phyloP scores from a whole-genome alignment of 306 rosid species.

The Citrullus amarus region DNA sequence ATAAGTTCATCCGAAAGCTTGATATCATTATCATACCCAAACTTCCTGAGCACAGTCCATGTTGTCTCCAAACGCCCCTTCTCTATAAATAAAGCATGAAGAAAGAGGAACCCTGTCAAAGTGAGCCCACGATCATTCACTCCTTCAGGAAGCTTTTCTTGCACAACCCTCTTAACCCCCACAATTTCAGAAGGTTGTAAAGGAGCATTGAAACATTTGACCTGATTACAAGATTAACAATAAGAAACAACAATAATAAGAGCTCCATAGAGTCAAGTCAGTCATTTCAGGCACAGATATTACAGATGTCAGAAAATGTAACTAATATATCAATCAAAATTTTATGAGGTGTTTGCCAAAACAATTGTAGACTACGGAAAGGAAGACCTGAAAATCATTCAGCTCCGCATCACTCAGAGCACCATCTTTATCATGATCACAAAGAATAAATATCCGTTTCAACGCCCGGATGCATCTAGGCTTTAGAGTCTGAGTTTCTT shows the following conservation, averaged over 20 bases:
- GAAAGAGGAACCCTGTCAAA: slow-evolving; percentile 91
- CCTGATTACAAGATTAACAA: slow-evolving; percentile 34
- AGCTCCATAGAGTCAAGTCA: neutral
- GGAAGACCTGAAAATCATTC: slow-evolving; percentile 46
- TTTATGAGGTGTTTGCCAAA: neutral
- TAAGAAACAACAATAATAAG: neutral
- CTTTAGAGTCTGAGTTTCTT: slow-evolving; percentile 88
- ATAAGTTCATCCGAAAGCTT: slow-evolving; percentile 71
- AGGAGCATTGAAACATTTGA: slow-evolving; percentile 96
- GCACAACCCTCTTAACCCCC: slow-evolving; percentile 85
- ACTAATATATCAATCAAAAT: neutral
- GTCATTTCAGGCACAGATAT: neutral
- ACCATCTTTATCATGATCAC: slow-evolving; percentile 92
- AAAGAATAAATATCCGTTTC: slow-evolving; percentile 87
- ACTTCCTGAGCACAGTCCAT: slow-evolving; percentile 93
- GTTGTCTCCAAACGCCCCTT: slow-evolving; percentile 97
- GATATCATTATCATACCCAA: slow-evolving; percentile 91
- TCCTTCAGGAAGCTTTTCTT: slow-evolving; percentile 87
- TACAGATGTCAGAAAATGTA: neutral
- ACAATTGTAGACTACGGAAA: neutral
- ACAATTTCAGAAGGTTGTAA: slow-evolving; percentile 89
- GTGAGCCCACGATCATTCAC: slow-evolving; percentile 96
- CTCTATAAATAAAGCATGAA: slow-evolving; percentile 92
- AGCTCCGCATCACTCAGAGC: slow-evolving; percentile 56
- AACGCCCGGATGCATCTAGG: slow-evolving; percentile 89